These are phyloP conservation scores for Cystobasidium ongulense DNA, from an alignment of 768 basidiomycete genomes.

Conservation along the genomic window DNA sequence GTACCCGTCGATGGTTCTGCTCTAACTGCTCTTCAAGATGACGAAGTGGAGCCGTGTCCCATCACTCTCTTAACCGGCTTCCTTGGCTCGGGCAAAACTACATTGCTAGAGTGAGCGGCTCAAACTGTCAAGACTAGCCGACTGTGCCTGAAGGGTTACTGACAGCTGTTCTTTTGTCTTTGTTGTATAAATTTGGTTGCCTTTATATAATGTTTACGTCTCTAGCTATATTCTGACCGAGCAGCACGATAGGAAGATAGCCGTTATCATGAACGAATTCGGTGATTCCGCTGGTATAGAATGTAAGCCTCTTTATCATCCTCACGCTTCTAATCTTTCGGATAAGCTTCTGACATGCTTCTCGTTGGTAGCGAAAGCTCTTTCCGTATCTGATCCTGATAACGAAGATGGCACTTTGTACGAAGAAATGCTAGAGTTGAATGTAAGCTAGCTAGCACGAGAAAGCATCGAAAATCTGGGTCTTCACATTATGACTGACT, in stretches of 20 bases:
- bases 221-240: constrained; percentile 71
- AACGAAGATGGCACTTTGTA: constrained; percentile 54
- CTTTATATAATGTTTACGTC: too few relatives aligned
- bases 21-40: not conserved
- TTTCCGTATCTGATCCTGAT: constrained; percentile 59
- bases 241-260: constrained; percentile 87
- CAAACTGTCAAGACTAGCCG: not conserved
- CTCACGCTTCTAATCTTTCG: not conserved
- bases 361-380: constrained; percentile 59
- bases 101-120: constrained; percentile 64
- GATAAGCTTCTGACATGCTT: not conserved
- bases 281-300: constrained; percentile 95
- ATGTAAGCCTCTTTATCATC: constrained; percentile 50
- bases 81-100: constrained; percentile 83
- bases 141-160: too few relatives aligned
- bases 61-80: constrained; percentile 93
- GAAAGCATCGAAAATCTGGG: too few relatives aligned
- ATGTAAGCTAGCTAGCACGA: constrained; percentile 28
- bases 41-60: constrained; percentile 47
- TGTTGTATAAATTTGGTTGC: too few relatives aligned
- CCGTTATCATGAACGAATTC: constrained; percentile 65
- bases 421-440: constrained; percentile 78
- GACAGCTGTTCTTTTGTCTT: not conserved
- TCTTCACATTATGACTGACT: too few relatives aligned
- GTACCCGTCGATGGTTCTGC: too few relatives aligned